A percentile compares a stretch with the other conserved stretches of the same genome.
Conservation (phyloP, 306 rosid genomes). For the Castanopsis chinensis region DNA sequence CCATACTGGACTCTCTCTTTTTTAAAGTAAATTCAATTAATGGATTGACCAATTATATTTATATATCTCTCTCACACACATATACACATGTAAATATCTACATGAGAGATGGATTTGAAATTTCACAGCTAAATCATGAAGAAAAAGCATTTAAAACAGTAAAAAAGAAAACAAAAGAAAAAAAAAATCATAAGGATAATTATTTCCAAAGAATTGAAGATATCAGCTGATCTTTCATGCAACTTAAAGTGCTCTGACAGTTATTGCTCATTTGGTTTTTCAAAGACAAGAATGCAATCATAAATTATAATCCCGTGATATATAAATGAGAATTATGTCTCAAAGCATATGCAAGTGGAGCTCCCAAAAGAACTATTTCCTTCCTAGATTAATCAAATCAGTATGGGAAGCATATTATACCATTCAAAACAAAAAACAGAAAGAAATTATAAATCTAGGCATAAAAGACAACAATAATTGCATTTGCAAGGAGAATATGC, state of each 20-base stretch:
- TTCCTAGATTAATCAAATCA: constrained; percentile 15
- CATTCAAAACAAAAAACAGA: not conserved
- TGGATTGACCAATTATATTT: too few species aligned
- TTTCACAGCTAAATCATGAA: too few species aligned
- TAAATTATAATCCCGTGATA: not conserved
- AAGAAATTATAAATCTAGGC: not conserved
- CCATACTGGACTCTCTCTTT: not conserved
- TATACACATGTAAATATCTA: not conserved
- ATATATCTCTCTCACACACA: not conserved
- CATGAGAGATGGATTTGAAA: too few species aligned
- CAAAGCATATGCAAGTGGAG: constrained; percentile 6
- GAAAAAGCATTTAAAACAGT: not conserved
- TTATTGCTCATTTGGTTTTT: not conserved
- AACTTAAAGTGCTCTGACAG: not conserved
- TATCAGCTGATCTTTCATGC: not conserved
- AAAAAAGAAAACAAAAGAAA: not conserved
- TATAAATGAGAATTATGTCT: constrained; percentile 8
- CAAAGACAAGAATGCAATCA: not conserved
- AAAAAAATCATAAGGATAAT: not conserved
- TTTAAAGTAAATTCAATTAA: not conserved
- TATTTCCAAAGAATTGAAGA: not conserved
- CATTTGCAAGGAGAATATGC: constrained; percentile 11
- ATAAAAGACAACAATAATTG: constrained; percentile 5
- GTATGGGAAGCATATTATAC: not conserved
- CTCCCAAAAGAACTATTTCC: constrained; percentile 2